Evolutionary conservation across 306 rosid genomes (phyloP), one percentile per base, ranked within the genome.

Genomic region (Acmispon strigosus): DNA sequence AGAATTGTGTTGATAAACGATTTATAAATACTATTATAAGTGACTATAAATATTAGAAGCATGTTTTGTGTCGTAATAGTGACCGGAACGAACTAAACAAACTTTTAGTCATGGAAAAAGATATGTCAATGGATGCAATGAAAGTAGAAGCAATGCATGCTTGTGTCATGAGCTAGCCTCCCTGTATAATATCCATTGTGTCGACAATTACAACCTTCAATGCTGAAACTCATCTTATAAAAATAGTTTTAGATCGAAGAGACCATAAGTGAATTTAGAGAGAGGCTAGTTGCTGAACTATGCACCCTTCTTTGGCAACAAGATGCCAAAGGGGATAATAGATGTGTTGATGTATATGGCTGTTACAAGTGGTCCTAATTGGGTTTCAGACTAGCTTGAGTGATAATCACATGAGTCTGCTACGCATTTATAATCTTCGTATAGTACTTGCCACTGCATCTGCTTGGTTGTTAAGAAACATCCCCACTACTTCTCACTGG

Each of bases 381-480:
- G 8, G 39, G 8, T 44, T 58, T 55, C 61, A 10, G 34, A 51
- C 17, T 58, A 0, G 10, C 17, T 58, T 1, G 10, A 24, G 42
- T 32, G 70, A 75, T 16, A 49, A 62, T 45, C 84, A 69, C 79
- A 77, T 78, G 74, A 80, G 59, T 59, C 64, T 69, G 87, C 69
- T 76, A 24, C 68, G 13, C 29, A 51, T 22, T 44, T 44, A 50
- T 37, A 52, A 64, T 51, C 10, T 51, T 50, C 5, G 48, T 55
- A 69, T 36, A 39, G 57, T 37, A 70, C 49, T 48, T 54, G 72
- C 58, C 84, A 66, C 54, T 39, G 64, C 42, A 51, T 79, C 39
- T 84, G 91, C 39, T 36, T 59, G 88, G 89, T 74, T 62, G 87
- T 74, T 80, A 71, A 70, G 89, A 77, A 84, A 79, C 91, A 79